phyloP scores from a whole-genome alignment of 345 rosid species.

The Kernera saxatilis region DNA sequence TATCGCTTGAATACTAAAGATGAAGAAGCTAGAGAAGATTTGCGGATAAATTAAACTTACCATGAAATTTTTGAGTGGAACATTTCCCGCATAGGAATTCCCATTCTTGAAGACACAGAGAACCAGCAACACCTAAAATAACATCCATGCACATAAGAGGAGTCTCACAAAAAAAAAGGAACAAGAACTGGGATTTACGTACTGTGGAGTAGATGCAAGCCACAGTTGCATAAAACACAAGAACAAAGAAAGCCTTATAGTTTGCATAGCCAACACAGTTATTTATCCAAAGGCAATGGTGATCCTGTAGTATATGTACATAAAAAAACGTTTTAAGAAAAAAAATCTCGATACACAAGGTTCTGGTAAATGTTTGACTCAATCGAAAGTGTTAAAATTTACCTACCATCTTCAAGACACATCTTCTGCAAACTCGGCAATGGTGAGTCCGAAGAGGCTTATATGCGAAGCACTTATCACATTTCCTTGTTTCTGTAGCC shows the following conservation, averaged over 20 bases:
- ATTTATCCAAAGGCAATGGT: conserved; percentile 89
- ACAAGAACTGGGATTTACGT: conserved; percentile 8
- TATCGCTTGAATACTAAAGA: neutral
- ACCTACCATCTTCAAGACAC: conserved; percentile 87
- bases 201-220: conserved; percentile 67
- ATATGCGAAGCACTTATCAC: conserved; percentile 67
- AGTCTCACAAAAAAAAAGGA: neutral
- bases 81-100: conserved; percentile 35
- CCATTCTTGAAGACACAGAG: conserved; percentile 38
- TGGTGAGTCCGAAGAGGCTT: conserved; percentile 93
- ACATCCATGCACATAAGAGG: neutral
- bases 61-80: conserved; percentile 40
- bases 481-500: conserved; percentile 53
- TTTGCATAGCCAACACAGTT: conserved; percentile 90
- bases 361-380: neutral
- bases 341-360: conserved; percentile 16
- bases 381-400: neutral
- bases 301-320: conserved; percentile 50
- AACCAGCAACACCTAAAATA: conserved; percentile 42
- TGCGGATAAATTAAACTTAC: conserved; percentile 35
- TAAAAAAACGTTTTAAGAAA: neutral
- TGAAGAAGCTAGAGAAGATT: neutral
- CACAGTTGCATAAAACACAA: conserved; percentile 55
- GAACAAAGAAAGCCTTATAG: conserved; percentile 78
- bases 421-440: conserved; percentile 86